Conservation (phyloP, 495 filamentous ascomycete genomes). For the Penicillium dipodomyicola region DNA sequence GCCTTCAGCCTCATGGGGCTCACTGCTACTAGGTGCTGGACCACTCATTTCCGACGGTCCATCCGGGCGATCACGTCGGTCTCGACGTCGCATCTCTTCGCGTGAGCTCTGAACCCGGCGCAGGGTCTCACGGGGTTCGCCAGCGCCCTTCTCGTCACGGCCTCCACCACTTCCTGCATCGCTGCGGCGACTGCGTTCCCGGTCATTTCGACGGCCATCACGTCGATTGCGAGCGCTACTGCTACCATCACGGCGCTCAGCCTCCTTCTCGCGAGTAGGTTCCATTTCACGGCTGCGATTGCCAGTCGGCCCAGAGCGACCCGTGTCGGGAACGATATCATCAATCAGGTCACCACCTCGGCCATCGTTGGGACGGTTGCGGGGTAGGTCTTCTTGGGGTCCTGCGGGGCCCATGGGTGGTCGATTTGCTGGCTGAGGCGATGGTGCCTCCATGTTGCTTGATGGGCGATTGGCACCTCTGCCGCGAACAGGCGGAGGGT, state of each 20-base stretch:
- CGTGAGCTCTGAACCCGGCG: constrained; percentile 38
- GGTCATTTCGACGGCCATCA: constrained; percentile 37
- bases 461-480: constrained; percentile 39
- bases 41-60: constrained; percentile 21
- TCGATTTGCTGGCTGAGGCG: constrained; percentile 30
- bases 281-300: constrained; percentile 27
- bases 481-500: constrained; percentile 39
- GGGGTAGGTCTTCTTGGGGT: constrained; percentile 27
- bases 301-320: constrained; percentile 26
- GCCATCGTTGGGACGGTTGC: constrained; percentile 25
- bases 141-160: constrained; percentile 34
- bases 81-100: constrained; percentile 44
- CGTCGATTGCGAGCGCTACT: constrained; percentile 27
- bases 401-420: constrained; percentile 29
- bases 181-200: constrained; percentile 42
- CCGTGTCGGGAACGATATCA: constrained; percentile 32
- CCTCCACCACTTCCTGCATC: constrained; percentile 30
- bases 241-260: constrained; percentile 33
- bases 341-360: constrained; percentile 31
- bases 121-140: constrained; percentile 34
- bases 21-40: constrained; percentile 14
- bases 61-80: constrained; percentile 37
- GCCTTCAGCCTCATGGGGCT: constrained; percentile 37
- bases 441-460: constrained; percentile 24
- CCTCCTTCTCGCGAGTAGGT: constrained; percentile 25